Evolutionary conservation across 2,329 filamentous ascomycete species (phyloP), one percentile per base, ranked within the genome.

Genomic region (Colletotrichum graminicola): DNA sequence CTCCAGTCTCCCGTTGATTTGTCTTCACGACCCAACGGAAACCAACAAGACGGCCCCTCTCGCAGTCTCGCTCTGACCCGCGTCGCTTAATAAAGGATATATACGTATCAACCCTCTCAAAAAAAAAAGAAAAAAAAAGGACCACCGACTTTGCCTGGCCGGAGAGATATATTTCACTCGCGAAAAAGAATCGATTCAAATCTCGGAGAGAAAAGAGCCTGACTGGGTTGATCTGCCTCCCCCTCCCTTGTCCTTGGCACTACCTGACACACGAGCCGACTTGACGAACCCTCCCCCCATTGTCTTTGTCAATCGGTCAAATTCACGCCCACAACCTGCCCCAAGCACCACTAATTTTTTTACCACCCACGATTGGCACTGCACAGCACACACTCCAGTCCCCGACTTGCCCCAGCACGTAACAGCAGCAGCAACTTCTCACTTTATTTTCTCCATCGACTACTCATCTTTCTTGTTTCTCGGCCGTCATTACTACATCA

Each of bases 181-280:
- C 43, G 18, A 52, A 29, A 57, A 45, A 34, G 14, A 68, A 56
- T 21, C 12, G 12, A 34, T 36, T 59, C 57, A 14, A 63, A 23
- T 32, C 43, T 47, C 45, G 36, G 57, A 47, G 29, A 36, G 41
- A 36, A 36, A 39, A 18, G 29, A 32, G 34, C 23, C 36, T 63
- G 61, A 43, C 51, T 56, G 41, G 62, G 26, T 32, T 59, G 57
- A 67, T 67, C 43, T 45, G 54, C 64, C 57, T 32, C 32, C 67
- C 63, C 64, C 16, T 39, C 63, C 63, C 39, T 71, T 62, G 26
- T 57, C 68, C 68, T 71, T 45, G 45, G 63, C 65, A 71, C 59
- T 59, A 63, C 59, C 68, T 71, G 68, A 71, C 65, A 71, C 68
- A 60, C 41, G 45, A 62, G 57, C 56, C 67, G 57, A 55, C 63